Evolutionary conservation across 352 stramenopile genomes (phyloP), one percentile per base, ranked within the genome.

Genomic region (Elongisporangium undulatum): DNA sequence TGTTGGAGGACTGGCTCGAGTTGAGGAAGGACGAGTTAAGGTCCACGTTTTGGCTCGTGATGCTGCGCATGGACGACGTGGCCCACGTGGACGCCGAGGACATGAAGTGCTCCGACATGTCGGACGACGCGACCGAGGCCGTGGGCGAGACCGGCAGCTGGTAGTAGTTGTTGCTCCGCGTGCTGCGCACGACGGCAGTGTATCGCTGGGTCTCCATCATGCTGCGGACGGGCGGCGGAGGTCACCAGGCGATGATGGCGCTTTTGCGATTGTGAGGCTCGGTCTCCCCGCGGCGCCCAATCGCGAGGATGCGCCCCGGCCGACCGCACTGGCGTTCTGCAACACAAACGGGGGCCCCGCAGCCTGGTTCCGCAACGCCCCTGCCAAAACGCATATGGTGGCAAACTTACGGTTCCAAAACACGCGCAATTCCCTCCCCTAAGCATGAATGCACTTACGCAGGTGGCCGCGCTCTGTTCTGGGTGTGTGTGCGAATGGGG

Each of bases 151-250:
- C 62, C 13, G 76, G 76, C 22, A 86, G 63, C 59, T 83, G 77
- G 66, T 86, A 86, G 58, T 82, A 86, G 51, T 86, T 86, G 59
- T 71, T 74, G 61, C 76, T 86, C 59, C 68, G 69, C 55, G 74
- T 80, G 55, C 74, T 77, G 67, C 76, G 76, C 72, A 86, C 68
- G 45, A 86, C 72, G 51, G 75, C 82, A 58, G 72, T 72, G 62
- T 71, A 77, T 34, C 63, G 63, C 34, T 51, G 39, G 22, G 62
- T 39, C 34, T 86, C 76, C 59, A 83, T 74, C 49, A 41, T n/a
- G n/a, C n/a, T 41, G 20, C 39, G 15, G 17, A 41, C 29, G 29
- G 8, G 5, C 29, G 29, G 13, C n/a, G 9, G 29, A 41, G 29
- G 29, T 41, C 29, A 41, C 29, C 29, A 41, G 29, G 9, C 29